A percentile compares a stretch with the other conserved stretches of the same genome.
These are phyloP conservation scores for Macrocybe sp. DNA, from an alignment of 1,284 basidiomycete genomes.

Conservation along the genomic window DNA sequence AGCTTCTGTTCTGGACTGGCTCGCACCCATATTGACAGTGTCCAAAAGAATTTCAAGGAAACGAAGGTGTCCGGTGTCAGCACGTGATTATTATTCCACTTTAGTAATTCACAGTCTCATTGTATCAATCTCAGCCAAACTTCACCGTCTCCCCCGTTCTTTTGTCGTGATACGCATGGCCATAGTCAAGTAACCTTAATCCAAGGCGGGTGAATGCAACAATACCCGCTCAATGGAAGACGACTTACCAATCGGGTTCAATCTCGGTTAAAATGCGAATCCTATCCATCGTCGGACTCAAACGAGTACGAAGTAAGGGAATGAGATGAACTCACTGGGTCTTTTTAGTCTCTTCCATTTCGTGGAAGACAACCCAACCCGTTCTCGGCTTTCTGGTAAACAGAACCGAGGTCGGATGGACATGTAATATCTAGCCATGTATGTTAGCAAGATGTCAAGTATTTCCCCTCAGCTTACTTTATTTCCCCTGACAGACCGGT, in stretches of 20 bases:
- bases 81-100: not conserved
- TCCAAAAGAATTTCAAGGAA: not conserved
- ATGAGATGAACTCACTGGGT: slow-evolving; percentile 52
- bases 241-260: slow-evolving; percentile 38
- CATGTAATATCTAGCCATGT: slow-evolving; percentile 64
- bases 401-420: slow-evolving; percentile 91
- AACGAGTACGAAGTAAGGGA: not conserved
- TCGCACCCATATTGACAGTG: slow-evolving; percentile 48
- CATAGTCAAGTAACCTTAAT: slow-evolving; percentile 34
- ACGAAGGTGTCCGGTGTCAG: no score
- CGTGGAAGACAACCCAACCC: slow-evolving; percentile 94
- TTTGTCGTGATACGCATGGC: slow-evolving; percentile 28
- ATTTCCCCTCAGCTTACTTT: slow-evolving; percentile 45
- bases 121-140: not conserved
- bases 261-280: slow-evolving; percentile 42
- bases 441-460: not conserved
- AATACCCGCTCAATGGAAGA: not conserved
- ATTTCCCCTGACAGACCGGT: slow-evolving; percentile 77
- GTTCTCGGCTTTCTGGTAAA: slow-evolving; percentile 89
- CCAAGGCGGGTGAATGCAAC: not conserved
- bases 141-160: not conserved
- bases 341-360: slow-evolving; percentile 95
- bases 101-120: not conserved
- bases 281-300: slow-evolving; percentile 19
- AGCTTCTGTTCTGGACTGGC: slow-evolving; percentile 53